phyloP scores from a whole-genome alignment of 2,329 filamentous ascomycete species.

The Botrytis galanthina region DNA sequence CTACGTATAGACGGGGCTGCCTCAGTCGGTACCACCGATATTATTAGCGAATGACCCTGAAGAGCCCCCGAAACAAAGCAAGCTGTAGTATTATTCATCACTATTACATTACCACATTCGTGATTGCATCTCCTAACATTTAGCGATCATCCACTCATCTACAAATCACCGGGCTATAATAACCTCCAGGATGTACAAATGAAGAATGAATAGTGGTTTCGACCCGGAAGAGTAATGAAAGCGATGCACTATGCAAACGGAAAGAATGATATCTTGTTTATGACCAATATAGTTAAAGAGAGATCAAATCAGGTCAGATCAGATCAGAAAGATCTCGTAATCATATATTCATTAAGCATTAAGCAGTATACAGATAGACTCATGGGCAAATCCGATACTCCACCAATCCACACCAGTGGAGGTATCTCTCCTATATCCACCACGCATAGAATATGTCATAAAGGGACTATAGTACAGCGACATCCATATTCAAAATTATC shows the following conservation, averaged over 20 bases:
- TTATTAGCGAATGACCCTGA: no score
- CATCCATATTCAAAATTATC: not conserved
- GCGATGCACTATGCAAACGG: not conserved
- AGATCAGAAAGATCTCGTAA: not conserved
- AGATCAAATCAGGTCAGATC: not conserved
- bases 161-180: no score
- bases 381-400: not conserved
- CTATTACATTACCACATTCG: no score
- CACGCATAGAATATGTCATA: not conserved
- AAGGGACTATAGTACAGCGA: not conserved
- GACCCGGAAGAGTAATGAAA: not conserved
- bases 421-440: not conserved
- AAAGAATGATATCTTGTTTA: not conserved
- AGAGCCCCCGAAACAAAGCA: no score
- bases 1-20: no score
- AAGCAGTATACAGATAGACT: not conserved
- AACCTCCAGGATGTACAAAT: no score
- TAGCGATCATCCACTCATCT: no score
- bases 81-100: no score
- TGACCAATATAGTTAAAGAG: not conserved
- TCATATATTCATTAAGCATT: constrained; percentile 13
- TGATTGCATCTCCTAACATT: no score
- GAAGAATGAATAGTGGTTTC: no score
- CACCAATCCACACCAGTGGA: not conserved
- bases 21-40: no score